A percentile compares a stretch with the other conserved stretches of the same genome.
Evolutionary conservation across 2,329 filamentous ascomycete genomes (phyloP).

Genomic region (Ophiognomonia clavigignenti-juglandacearum): DNA sequence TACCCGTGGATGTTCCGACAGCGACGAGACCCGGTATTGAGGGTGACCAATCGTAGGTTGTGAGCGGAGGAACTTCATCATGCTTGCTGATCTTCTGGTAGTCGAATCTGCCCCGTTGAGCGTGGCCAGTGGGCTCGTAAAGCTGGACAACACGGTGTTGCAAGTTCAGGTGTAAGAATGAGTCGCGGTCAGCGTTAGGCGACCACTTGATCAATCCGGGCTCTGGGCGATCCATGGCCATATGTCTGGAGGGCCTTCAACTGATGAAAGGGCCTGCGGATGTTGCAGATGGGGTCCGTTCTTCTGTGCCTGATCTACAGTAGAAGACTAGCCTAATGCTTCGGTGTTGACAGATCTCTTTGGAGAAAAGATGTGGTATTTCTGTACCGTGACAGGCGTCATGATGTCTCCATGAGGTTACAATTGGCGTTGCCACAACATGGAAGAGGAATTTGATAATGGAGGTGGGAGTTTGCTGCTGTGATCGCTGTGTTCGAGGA

Average conservation of each 20-base stretch:
- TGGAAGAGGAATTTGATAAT: not conserved
- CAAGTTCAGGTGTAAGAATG: constrained; percentile 61
- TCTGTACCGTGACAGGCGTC: not conserved
- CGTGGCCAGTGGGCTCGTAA: constrained; percentile 57
- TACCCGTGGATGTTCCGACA: constrained; percentile 69
- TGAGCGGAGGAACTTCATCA: constrained; percentile 59
- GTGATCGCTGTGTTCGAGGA: not conserved
- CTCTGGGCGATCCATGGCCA: constrained; percentile 52
- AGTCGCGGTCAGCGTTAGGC: constrained; percentile 51
- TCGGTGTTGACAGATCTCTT: not conserved
- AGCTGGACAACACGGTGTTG: constrained; percentile 59
- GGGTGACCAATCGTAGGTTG: constrained; percentile 64
- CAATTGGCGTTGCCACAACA: not conserved
- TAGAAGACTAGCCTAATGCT: not conserved
- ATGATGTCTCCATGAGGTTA: not conserved
- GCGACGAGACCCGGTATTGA: constrained; percentile 62
- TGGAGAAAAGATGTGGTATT: not conserved
- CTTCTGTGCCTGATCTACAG: not conserved
- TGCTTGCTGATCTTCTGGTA: constrained; percentile 53
- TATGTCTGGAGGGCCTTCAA: not conserved
- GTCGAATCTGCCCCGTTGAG: constrained; percentile 52
- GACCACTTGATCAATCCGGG: constrained; percentile 64
- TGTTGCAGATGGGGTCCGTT: not conserved
- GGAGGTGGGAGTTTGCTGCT: not conserved
- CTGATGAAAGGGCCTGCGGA: not conserved